Evolutionary conservation across 305 asterid species (phyloP).

Genomic region (Fraxinus xanthoxyloides): DNA sequence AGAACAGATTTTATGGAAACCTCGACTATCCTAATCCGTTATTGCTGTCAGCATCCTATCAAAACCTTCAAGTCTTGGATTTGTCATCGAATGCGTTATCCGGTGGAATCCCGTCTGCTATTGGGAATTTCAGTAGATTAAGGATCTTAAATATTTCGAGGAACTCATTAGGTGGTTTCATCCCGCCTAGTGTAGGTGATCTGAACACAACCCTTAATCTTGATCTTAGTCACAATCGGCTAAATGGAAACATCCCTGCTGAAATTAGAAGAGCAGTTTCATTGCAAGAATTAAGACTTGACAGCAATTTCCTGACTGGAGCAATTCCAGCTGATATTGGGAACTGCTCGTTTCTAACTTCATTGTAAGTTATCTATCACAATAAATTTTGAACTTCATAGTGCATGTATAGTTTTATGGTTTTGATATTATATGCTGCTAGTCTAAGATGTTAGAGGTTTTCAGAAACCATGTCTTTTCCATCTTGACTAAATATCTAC

Average conservation of each 20-base stretch:
- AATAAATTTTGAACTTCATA: not conserved
- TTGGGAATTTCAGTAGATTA: slow-evolving; percentile 62
- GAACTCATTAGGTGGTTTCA: slow-evolving; percentile 51
- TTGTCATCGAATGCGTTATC: slow-evolving; percentile 65
- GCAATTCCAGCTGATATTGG: slow-evolving; percentile 45
- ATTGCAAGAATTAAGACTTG: slow-evolving; percentile 54
- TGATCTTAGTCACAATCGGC: slow-evolving; percentile 65
- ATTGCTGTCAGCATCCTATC: slow-evolving; percentile 33
- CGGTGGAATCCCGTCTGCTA: slow-evolving; percentile 53
- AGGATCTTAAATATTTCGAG: slow-evolving; percentile 54
- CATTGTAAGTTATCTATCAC: slow-evolving; percentile 48
- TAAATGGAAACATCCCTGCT: slow-evolving; percentile 60
- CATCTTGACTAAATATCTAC: not conserved
- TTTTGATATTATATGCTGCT: not conserved
- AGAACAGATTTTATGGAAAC: slow-evolving; percentile 56
- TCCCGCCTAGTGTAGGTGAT: slow-evolving; percentile 55
- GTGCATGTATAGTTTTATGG: not conserved
- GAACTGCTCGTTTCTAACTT: slow-evolving; percentile 55
- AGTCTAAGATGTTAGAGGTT: not conserved
- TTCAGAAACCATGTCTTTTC: not conserved
- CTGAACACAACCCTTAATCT: slow-evolving; percentile 39
- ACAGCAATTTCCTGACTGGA: slow-evolving; percentile 49
- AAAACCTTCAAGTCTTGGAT: slow-evolving; percentile 55
- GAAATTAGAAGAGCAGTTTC: slow-evolving; percentile 53
- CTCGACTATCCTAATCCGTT: slow-evolving; percentile 28